Percentiles rank a stretch among this genome's conserved stretches.
Conservation (phyloP, 73 alveolate genomes). For the Paramecium sexaurelia region DNA sequence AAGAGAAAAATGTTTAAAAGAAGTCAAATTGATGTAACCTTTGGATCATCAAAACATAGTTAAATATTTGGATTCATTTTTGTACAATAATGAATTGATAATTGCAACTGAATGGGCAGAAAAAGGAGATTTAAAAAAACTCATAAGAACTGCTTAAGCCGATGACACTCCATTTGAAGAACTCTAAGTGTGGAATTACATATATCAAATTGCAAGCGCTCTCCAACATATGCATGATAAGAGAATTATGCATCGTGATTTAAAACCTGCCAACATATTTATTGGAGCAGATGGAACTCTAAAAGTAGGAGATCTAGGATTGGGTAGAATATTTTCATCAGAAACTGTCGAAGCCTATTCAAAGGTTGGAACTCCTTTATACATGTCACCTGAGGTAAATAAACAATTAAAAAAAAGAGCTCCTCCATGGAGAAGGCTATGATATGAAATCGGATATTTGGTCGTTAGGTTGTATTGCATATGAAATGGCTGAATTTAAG, state of each 20-base stretch:
- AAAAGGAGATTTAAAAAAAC: conserved; percentile 94
- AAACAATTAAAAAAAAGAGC: conserved; percentile 38
- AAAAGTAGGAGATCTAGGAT: conserved; percentile 96
- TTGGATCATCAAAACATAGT: conserved; percentile 93
- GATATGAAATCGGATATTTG: conserved; percentile 97
- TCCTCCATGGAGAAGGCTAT: conserved; percentile 93
- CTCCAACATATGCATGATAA: conserved; percentile 94
- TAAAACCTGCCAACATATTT: conserved; percentile 98
- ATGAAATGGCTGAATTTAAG: conserved; percentile 90
- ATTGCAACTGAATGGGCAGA: conserved; percentile 99
- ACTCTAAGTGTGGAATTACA: conserved; percentile 87
- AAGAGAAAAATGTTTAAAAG: conserved; percentile 96
- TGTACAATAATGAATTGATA: conserved; percentile 90
- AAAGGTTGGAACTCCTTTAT: conserved; percentile 98
- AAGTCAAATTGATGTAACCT: conserved; percentile 81
- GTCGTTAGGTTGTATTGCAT: conserved; percentile 95
- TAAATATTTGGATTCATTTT: conserved; percentile 92
- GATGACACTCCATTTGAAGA: conserved; percentile 91
- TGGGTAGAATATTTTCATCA: conserved; percentile 90
- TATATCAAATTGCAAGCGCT: conserved; percentile 90
- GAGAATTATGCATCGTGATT: conserved; percentile 97
- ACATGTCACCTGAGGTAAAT: conserved; percentile 96
- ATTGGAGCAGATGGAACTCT: conserved; percentile 88
- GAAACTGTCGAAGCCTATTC: conserved; percentile 96
- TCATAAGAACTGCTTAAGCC: conserved; percentile 78